A percentile compares a stretch with the other conserved stretches of the same genome.
Conservation (phyloP, 768 basidiomycete species). For the Pseudohyphozyma bogoriensis region DNA sequence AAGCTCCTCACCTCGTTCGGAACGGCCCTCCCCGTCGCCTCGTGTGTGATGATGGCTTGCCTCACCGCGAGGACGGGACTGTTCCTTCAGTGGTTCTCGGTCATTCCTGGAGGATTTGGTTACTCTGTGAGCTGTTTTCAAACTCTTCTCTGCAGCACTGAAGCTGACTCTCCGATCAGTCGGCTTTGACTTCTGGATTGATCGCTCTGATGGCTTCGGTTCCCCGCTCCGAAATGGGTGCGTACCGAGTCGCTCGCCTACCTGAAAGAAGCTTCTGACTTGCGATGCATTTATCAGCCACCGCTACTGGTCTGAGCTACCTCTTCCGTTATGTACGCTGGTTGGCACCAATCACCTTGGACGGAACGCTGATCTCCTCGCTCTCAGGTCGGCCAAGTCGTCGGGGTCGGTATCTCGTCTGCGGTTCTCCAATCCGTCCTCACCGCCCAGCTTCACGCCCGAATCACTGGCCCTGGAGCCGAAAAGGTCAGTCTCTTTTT, state of each 20-base stretch:
- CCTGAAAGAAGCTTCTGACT: too few species aligned
- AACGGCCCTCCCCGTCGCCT: slow-evolving; percentile 48
- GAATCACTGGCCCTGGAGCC: slow-evolving; percentile 68
- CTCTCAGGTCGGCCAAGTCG: slow-evolving; percentile 94
- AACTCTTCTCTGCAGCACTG: too few species aligned
- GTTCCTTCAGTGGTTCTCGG: slow-evolving; percentile 25
- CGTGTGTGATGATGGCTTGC: slow-evolving; percentile 51
- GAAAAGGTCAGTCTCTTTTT: slow-evolving; percentile 48
- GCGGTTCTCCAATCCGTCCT: slow-evolving; percentile 75
- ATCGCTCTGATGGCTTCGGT: too few species aligned
- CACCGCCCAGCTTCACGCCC: slow-evolving; percentile 54
- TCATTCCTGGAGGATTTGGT: slow-evolving; percentile 26
- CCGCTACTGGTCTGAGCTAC: slow-evolving; percentile 44
- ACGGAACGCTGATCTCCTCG: too few species aligned
- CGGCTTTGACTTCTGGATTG: too few species aligned
- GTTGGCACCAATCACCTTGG: too few species aligned
- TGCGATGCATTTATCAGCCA: too few species aligned
- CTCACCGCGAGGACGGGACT: slow-evolving; percentile 52
- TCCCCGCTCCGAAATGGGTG: too few species aligned
- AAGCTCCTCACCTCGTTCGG: slow-evolving; percentile 62
- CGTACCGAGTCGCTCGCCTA: too few species aligned
- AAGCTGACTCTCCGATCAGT: too few species aligned
- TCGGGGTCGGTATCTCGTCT: slow-evolving; percentile 82
- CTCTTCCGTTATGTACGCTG: slow-evolving; percentile 71
- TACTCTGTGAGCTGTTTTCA: too few species aligned